These are phyloP conservation scores for Emericellopsis terricola DNA, from an alignment of 495 filamentous ascomycete genomes.

Conservation along the genomic window DNA sequence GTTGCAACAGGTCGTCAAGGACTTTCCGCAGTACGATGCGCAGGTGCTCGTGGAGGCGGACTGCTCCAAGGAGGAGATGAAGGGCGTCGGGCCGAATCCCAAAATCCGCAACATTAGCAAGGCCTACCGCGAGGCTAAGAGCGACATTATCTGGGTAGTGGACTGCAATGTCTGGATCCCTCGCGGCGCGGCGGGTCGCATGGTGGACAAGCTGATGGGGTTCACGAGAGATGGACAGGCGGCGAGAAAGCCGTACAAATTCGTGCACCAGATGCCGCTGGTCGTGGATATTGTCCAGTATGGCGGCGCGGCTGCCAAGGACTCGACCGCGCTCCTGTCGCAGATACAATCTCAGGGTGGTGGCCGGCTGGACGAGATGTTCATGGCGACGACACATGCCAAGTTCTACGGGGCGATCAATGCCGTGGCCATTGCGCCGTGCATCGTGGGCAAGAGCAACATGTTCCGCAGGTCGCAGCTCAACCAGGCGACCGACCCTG, in stretches of 20 bases:
- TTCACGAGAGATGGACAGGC: conserved; percentile 20
- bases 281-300: conserved; percentile 50
- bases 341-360: conserved; percentile 30
- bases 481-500: conserved; percentile 48
- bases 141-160: conserved; percentile 84
- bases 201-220: conserved; percentile 76
- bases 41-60: conserved; percentile 72
- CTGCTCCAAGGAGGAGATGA: conserved; percentile 25
- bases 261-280: conserved; percentile 87
- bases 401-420: conserved; percentile 99
- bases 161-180: conserved; percentile 96
- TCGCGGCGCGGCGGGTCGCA: conserved; percentile 56
- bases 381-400: conserved; percentile 83
- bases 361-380: conserved; percentile 83
- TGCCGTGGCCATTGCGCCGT: conserved; percentile 76
- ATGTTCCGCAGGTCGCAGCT: conserved; percentile 95
- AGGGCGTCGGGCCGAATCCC: conserved; percentile 79
- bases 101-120: conserved; percentile 96
- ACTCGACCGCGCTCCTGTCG: conserved; percentile 24
- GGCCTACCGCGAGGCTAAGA: conserved; percentile 83
- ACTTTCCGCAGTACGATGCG: conserved; percentile 59
- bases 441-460: conserved; percentile 92
- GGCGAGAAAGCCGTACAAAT: conserved; percentile 53
- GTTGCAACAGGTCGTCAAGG: conserved; percentile 46
- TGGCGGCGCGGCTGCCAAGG: conserved; percentile 12